Evolutionary conservation across 106 monocot species (phyloP).

Genomic region (Iris macrosiphon): DNA sequence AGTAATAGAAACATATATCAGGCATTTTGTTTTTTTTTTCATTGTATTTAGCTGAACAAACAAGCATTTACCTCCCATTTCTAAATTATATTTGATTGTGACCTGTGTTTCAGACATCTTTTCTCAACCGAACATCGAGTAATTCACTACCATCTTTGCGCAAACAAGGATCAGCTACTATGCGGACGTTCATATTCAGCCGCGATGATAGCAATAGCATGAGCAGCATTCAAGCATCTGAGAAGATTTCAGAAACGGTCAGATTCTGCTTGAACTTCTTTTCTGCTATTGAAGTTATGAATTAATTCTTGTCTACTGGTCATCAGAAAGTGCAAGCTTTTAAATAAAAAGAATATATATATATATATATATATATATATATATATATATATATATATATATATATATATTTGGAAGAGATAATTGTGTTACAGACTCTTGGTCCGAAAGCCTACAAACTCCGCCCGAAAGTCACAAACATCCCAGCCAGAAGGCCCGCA

Average conservation of each 20-base stretch:
- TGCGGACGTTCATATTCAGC: conserved; percentile 62
- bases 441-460: too few relatives aligned
- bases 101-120: too few relatives aligned
- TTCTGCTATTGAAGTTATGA: background rate
- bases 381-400: background rate
- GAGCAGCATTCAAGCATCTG: conserved; percentile 31
- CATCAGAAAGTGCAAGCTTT: background rate
- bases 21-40: too few relatives aligned
- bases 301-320: background rate
- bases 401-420: background rate
- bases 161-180: conserved; percentile 29
- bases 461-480: too few relatives aligned
- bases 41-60: too few relatives aligned
- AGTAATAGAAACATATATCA: too few relatives aligned
- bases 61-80: too few relatives aligned
- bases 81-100: too few relatives aligned
- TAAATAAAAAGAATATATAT: too few relatives aligned
- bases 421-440: too few relatives aligned
- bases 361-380: background rate
- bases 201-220: conserved; percentile 86
- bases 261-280: background rate
- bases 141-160: conserved; percentile 37
- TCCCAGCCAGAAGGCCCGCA: too few relatives aligned
- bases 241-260: conserved; percentile 42
- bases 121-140: too few relatives aligned